Evolutionary conservation across 169 alveolate species (phyloP), one percentile per base, ranked within the genome.

Genomic region (Neospora caninum): DNA sequence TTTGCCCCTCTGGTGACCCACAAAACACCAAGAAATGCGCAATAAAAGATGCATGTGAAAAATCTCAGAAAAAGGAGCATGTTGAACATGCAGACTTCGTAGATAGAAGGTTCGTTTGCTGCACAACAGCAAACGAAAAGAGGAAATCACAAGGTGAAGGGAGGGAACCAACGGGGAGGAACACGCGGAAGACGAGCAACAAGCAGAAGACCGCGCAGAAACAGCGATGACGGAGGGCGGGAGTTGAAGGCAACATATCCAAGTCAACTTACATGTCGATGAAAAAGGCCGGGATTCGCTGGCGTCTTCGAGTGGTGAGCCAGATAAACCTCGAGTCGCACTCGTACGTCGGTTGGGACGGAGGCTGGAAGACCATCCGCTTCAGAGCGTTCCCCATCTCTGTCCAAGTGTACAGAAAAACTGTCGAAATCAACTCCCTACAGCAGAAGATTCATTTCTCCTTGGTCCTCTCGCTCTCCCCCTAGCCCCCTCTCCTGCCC

Each of bases 1-100:
- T 87, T 88, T 31, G 97, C 98, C 42, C 86, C 80, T 67, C 97
- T 97, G 96, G 25, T 9, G 86, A 83, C 7, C 49, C 36, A 31
- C 41, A 31, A n/a, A 38, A 39, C 84, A 67, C 43, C 18, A 42
- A 39, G 64, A 31, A 82, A 0, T 20, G 73, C n/a, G 73, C 7
- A n/a, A n/a, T n/a, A n/a, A n/a, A 27, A 64, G 64, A 16, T 4
- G 53, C 27, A 43, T 9, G 31, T 27, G 34, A 27, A 29, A 64
- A 10, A 7, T 27, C 7, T 16, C 73, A 16, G 64, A 9, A 7
- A 34, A 64, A 0, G 25, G 39, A 7, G 67, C 88, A 25, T 39
- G 67, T 1, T 41, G 88, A n/a, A n/a, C n/a, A 49, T 49, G 58
- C 58, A 49, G 58, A 64, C 73, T 16, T 22, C 73, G 31, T 4